Base-by-base conservation (phyloP, 371 early-diverging fungal genomes). In the Rozella allomycis region DNA sequence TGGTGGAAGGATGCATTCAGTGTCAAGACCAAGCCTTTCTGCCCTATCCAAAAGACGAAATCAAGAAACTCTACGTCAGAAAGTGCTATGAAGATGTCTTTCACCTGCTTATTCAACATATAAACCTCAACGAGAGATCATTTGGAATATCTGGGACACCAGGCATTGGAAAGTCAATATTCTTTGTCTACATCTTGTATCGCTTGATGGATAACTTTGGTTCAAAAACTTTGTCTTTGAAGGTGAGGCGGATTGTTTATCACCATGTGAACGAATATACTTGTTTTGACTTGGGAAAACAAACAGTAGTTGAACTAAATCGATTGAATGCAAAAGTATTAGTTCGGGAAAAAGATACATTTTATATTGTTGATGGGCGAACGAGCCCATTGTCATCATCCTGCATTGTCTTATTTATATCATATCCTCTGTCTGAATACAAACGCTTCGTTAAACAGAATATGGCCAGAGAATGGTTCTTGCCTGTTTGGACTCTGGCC, bases 81-180 rank as follows among this genome's bases (percentile, higher is more conserved):
- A 47, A 47, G 39, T 43, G 44, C 45, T 43, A 47, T 25, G 17
- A 43, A 26, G 46, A 43, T 47, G 49, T 43, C 2, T 42, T 42
- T 42, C 23, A 29, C 7, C 37, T 42, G 43, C 21, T 40, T 4
- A 2, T 40, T 13, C 11, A 42, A 3, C 7, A 17, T 16, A 23
- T 47, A 18, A 10, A 26, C 11, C 3, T 16, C 22, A 30, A 23
- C 7, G 26, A 23, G 20, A 26, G 32, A 26, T 45, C 30, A 13
- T 45, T 45, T 42, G 45, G 42, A 29, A 47, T 45, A 27, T 45
- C 47, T 30, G 45, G 45, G 26, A 45, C 45, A 25, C 42, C 45
- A 20, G 45, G 45, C 18, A 40, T 45, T 18, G 45, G 45, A 42
- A 45, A 45, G 28, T 45, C 45, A n/a, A 35, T 45, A 12, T 46